Evolutionary conservation across 805 yeast genomes (phyloP), one percentile per base, ranked within the genome.

Genomic region (Starmerella vitae): DNA sequence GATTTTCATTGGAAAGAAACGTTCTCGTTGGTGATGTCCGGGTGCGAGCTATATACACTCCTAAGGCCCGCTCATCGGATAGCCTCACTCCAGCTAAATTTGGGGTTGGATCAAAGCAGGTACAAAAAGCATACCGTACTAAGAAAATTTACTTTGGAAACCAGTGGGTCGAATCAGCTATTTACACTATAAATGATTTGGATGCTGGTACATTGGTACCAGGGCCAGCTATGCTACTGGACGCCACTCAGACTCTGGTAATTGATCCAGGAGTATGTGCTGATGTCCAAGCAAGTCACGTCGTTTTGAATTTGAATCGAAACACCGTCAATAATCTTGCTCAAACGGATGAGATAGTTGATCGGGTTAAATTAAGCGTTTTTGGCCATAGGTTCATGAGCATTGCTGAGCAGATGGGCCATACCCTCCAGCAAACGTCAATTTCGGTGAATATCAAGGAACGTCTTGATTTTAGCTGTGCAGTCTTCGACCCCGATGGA

Each of bases 351-450:
- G 56, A 63, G 2, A 43, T 49, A 5, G 60, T 77, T 28, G 86
- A 82, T 49, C 91, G 91, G 1, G 71, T 82, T 25, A 62, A 75
- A 46, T 58, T 82, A 29, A 78, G 93, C 0, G 77, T 82, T 19
- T 82, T 82, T 59, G 78, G 83, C 25, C 85, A 81, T 57, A 64
- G 93, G 44, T 82, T 82, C 57, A 81, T 82, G 88, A 84, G 83
- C 46, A 81, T 83, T 56, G 94, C 94, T 7, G 93, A 82, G 50
- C 88, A 79, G 54, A 82, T 82, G 93, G 88, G 93, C 28, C 71
- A 70, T 27, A 78, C 86, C 4, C 63, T 82, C 39, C 79, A 80
- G 47, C 78, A 78, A 58, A 82, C 91, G 0, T 68, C 88, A 2
- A 84, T 82, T 8, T 75, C 84, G 4, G 79, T 86, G 2, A 82